Conservation (phyloP, 805 yeast species). For the Yarrowia sp. region DNA sequence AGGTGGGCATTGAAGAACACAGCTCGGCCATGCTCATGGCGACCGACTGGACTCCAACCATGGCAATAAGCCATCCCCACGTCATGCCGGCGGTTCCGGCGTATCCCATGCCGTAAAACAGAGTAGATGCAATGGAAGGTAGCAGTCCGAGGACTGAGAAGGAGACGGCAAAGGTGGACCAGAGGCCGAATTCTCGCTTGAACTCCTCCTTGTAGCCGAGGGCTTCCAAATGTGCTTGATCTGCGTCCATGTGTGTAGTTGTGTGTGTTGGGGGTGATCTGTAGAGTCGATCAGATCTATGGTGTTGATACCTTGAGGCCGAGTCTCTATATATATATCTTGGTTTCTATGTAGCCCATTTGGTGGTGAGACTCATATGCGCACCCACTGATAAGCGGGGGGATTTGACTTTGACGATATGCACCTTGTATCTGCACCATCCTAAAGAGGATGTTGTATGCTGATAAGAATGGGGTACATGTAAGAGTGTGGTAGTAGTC, state of each 20-base stretch:
- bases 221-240: constrained; percentile 32
- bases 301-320: background rate
- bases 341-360: no score
- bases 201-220: constrained; percentile 62
- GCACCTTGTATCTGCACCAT: background rate
- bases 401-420: background rate
- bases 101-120: constrained; percentile 58
- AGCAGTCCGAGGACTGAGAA: constrained; percentile 63
- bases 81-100: constrained; percentile 62
- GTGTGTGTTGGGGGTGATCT: background rate
- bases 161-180: constrained; percentile 59
- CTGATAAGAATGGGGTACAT: background rate
- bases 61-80: constrained; percentile 59
- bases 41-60: constrained; percentile 53
- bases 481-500: no score
- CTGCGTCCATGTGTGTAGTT: constrained; percentile 27
- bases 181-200: constrained; percentile 56
- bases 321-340: background rate
- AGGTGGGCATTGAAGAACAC: constrained; percentile 62
- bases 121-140: constrained; percentile 61
- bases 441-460: constrained; percentile 24
- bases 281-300: background rate
- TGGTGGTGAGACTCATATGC: background rate
- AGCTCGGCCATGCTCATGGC: constrained; percentile 54
- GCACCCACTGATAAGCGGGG: constrained; percentile 23